Conservation (phyloP, 1,139 yeast genomes). For the Geotrichum carabidarum region DNA sequence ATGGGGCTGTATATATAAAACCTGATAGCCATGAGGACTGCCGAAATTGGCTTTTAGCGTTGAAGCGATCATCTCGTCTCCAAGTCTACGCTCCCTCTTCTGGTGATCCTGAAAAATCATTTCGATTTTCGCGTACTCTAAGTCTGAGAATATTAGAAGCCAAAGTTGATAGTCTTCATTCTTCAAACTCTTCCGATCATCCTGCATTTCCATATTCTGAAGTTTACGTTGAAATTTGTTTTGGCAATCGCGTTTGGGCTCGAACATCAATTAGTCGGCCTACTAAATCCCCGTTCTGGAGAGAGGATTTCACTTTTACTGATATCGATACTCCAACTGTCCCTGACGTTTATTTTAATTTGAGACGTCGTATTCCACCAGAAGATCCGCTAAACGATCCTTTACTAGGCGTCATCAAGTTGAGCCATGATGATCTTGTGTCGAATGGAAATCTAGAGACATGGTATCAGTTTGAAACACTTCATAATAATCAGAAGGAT, state of each 20-base stretch:
- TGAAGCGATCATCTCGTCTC: slow-evolving; percentile 60
- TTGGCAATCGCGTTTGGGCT: slow-evolving; percentile 55
- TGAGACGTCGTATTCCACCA: background rate
- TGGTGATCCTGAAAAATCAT: slow-evolving; percentile 29
- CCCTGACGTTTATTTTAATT: slow-evolving; percentile 21
- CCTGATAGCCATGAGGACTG: slow-evolving; percentile 68
- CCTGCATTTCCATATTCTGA: slow-evolving; percentile 22
- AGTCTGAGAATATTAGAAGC: slow-evolving; percentile 65
- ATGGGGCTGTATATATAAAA: slow-evolving; percentile 28
- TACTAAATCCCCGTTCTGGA: slow-evolving; percentile 49
- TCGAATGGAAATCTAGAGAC: slow-evolving; percentile 13
- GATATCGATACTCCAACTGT: slow-evolving; percentile 28
- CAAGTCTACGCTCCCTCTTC: slow-evolving; percentile 46
- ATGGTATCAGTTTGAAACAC: slow-evolving; percentile 10
- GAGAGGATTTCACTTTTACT: slow-evolving; percentile 51
- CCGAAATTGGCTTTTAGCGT: slow-evolving; percentile 79
- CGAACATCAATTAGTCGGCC: slow-evolving; percentile 49
- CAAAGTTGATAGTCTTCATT: slow-evolving; percentile 38
- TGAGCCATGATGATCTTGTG: slow-evolving; percentile 9
- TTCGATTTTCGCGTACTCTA: slow-evolving; percentile 55
- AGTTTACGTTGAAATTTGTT: slow-evolving; percentile 49
- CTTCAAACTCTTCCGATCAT: slow-evolving; percentile 14
- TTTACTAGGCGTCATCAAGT: slow-evolving; percentile 1
- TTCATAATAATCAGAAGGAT: background rate
- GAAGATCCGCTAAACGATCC: slow-evolving; percentile 7